Evolutionary conservation across 1,139 yeast species (phyloP), one percentile per base, ranked within the genome.

Genomic region (Neolecta irregularis): DNA sequence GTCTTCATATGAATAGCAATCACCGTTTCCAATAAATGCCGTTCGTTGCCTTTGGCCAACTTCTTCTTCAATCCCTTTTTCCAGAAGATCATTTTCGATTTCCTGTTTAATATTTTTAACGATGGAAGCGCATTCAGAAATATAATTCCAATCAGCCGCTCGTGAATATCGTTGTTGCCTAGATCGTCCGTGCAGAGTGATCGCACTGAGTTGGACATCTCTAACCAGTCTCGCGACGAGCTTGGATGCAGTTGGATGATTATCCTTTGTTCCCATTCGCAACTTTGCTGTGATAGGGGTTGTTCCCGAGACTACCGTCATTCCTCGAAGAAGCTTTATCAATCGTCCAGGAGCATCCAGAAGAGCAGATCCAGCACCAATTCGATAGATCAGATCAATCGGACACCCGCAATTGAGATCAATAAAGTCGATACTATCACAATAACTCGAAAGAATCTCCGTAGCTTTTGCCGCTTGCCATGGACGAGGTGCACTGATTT

Each of bases 341-440:
- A 85, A 58, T 49, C 81, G 70, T 1, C 92, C 74, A 6, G 93
- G 92, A 51, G 79, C 83, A 44, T 83, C 96, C 67, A 88, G 62
- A 41, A 88, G 64, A 0, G 95, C 98, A 26, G 93, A 74, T 1
- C 99, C 98, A 45, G 93, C 93, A 21, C 99, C 99, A 52, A 79
- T 85, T 46, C 88, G 69, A 56, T 74, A 91, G 18, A 88, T 63
- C 47, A 91, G 64, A 54, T 91, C 98, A 47, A 88, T 88, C 11
- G 99, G 99, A 56, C 99, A 88, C 2, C 99, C 99, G 53, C 93
- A 77, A 57, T 88, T 88, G 49, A 88, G 65, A 53, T 88, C 91
- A 45, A 88, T 62, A 53, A 88, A 96, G 23, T 78, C 69, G 16
- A 76, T 70, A 36, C 64, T 56, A 18, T 34, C 28, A 22, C 41